phyloP scores from a whole-genome alignment of 2,329 filamentous ascomycete genomes.

The Pyricularia pennisetigena region DNA sequence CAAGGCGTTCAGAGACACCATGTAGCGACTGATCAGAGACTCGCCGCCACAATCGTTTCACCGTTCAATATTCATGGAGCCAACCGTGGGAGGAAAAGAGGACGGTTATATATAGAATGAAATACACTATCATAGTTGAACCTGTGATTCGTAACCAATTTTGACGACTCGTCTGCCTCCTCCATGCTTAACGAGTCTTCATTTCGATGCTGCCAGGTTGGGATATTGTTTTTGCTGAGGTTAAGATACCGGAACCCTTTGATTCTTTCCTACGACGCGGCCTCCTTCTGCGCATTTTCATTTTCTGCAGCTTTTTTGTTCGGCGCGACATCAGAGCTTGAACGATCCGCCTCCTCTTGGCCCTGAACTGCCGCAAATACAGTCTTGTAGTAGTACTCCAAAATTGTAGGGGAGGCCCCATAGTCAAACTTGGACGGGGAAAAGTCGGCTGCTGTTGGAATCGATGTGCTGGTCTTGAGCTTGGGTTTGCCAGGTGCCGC shows the following conservation, averaged over 20 bases:
- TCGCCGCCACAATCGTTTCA: no score
- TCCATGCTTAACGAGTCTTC: neutral
- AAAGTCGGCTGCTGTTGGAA: neutral
- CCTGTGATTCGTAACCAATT: no score
- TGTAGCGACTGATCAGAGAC: no score
- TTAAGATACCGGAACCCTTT: neutral
- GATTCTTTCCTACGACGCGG: neutral
- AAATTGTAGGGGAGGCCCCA: neutral
- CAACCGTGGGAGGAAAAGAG: no score
- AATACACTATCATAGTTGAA: no score
- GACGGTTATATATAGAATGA: no score
- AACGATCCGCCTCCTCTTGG: neutral
- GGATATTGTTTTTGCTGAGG: neutral
- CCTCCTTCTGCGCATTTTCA: neutral
- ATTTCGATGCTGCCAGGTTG: neutral
- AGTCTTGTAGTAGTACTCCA: neutral
- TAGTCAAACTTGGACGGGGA: neutral
- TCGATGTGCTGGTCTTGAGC: neutral
- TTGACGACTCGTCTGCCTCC: no score
- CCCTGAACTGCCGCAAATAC: neutral
- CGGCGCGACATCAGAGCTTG: neutral
- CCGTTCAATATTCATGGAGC: no score
- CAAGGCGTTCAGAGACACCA: no score
- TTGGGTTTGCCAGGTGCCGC: neutral
- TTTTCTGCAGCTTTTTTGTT: neutral